A percentile compares a stretch with the other conserved stretches of the same genome.
Conservation (phyloP, 1,284 basidiomycete species). For the Ganoderma multipileum region DNA sequence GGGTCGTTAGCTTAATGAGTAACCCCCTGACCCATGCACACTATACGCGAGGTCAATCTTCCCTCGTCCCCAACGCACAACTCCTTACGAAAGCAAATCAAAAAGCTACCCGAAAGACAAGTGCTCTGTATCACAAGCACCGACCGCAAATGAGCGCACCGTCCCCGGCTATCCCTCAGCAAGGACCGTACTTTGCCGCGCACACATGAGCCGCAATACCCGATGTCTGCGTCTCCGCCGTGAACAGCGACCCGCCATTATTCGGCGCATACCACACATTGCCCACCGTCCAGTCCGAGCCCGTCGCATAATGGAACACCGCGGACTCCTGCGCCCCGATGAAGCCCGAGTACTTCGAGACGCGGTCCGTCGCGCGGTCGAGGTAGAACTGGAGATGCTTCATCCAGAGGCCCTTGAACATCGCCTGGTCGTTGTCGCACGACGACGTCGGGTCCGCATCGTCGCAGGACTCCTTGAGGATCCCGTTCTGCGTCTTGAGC, state of each 20-base stretch:
- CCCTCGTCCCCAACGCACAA: too few relatives aligned
- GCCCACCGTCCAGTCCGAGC: conserved; percentile 52
- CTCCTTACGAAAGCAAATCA: too few relatives aligned
- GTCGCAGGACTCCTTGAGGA: conserved; percentile 61
- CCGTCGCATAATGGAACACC: conserved; percentile 40
- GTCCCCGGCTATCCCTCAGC: not conserved
- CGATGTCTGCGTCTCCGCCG: conserved; percentile 41
- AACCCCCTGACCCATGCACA: too few relatives aligned
- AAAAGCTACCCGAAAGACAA: too few relatives aligned
- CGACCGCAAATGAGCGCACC: too few relatives aligned
- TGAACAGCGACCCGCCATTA: conserved; percentile 50
- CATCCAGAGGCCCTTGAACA: conserved; percentile 42
- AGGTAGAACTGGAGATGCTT: conserved; percentile 43
- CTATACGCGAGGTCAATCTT: too few relatives aligned
- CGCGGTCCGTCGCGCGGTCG: conserved; percentile 38
- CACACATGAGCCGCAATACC: conserved; percentile 21
- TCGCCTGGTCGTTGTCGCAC: conserved; percentile 58
- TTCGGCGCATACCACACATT: conserved; percentile 54
- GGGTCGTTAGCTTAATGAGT: too few relatives aligned
- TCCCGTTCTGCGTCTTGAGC: conserved; percentile 45
- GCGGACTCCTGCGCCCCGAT: conserved; percentile 38
- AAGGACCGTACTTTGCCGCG: conserved; percentile 25
- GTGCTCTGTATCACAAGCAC: not conserved
- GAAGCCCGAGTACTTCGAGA: conserved; percentile 39
- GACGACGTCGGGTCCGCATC: conserved; percentile 43